Conservation (phyloP, 352 stramenopile genomes). For the Phytopythium vexans region DNA sequence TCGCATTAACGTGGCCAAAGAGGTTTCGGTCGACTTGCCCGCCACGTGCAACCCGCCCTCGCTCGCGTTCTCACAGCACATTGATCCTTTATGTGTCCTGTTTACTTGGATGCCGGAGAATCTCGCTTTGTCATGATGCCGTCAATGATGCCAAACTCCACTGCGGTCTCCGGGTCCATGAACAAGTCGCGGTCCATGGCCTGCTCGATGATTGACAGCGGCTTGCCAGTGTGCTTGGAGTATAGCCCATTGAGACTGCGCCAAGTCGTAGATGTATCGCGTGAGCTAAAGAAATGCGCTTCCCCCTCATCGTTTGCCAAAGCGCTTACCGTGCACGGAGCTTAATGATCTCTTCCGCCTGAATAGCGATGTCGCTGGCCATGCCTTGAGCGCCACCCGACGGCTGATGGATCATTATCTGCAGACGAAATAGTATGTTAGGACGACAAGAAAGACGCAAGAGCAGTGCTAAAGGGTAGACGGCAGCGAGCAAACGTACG, state of each 20-base stretch:
- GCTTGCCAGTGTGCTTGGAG: slow-evolving; percentile 68
- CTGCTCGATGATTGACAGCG: slow-evolving; percentile 77
- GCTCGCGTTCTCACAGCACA: too few relatives aligned
- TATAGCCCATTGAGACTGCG: slow-evolving; percentile 74
- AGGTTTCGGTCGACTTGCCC: too few relatives aligned
- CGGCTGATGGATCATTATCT: slow-evolving; percentile 98
- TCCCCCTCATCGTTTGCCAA: slow-evolving; percentile 9
- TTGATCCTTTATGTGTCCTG: not conserved
- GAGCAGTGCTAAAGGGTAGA: not conserved
- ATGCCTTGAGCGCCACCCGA: slow-evolving; percentile 95
- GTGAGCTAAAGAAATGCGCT: not conserved
- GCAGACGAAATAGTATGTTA: not conserved
- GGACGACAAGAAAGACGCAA: not conserved
- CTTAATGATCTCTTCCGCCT: slow-evolving; percentile 98
- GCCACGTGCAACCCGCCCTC: too few relatives aligned
- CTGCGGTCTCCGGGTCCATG: slow-evolving; percentile 71
- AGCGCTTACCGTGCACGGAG: slow-evolving; percentile 52
- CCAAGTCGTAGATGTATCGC: not conserved
- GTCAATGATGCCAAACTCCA: slow-evolving; percentile 85
- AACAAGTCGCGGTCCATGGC: slow-evolving; percentile 87
- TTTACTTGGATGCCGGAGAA: slow-evolving; percentile 1
- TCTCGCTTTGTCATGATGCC: slow-evolving; percentile 71
- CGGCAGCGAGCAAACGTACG: slow-evolving; percentile 35
- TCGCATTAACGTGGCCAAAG: too few relatives aligned
- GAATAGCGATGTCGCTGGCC: slow-evolving; percentile 98